Base-by-base conservation (phyloP, 805 yeast genomes). In the Ogataea pignaliae region DNA sequence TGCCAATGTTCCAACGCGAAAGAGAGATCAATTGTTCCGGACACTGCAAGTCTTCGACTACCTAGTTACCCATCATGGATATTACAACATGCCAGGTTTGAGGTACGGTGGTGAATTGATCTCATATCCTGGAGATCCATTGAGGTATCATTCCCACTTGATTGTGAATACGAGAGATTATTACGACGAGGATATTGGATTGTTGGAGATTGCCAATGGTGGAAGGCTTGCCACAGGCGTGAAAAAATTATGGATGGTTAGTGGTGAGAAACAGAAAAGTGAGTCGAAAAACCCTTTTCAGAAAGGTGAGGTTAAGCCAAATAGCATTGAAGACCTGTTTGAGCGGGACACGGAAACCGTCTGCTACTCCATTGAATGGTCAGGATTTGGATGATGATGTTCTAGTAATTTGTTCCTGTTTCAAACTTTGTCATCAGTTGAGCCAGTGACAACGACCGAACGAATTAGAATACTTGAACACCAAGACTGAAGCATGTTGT, bases 61-160 rank as follows among this genome's bases (percentile, higher is more conserved):
- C 16, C 46, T 61, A 30, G 55, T 49, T 21, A 34, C 37, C 17
- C 54, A 34, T 36, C 57, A 7, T 18, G 56, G 59, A 12, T 80
- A 77, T 1, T 84, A 72, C 60, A 78, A 68, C 45, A 52, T 88
- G 29, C 97, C 98, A 0, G 99, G 99, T 0, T 68, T 89, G 29
- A 74, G 96, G 45, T 91, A 90, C 63, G 99, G 99, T 2, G 95
- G 96, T 5, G 80, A 80, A 43, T 89, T 79, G 56, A 77, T 93
- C 45, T 89, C 90, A 2, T 91, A 91, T 52, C 98, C 97, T 0
- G 98, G 97, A 1, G 99, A 91, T 60, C 96, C 98, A 8, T 68
- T 91, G 42, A 64, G 93, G 38, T 93, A 79, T 57, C 99, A 91
- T 64, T 85, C 97, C 2, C 97, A 91, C 62, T 71, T 81, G 50